Evolutionary conservation across 345 rosid species (phyloP).

Genomic region (Clausena lansium): DNA sequence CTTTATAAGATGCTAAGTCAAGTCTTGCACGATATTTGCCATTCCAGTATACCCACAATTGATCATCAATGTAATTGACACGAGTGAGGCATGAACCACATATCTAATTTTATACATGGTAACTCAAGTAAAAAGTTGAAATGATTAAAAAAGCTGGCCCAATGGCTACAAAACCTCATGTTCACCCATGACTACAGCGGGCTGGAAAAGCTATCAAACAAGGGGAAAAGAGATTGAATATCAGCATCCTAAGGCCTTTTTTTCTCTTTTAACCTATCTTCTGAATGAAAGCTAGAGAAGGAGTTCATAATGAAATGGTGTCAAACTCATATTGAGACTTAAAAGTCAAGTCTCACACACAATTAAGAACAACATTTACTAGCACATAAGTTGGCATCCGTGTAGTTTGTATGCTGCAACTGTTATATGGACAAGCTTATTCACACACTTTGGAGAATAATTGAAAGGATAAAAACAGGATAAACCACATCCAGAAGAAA

Average conservation of each 20-base stretch:
- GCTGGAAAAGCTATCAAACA: neutral
- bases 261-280: neutral
- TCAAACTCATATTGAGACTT: neutral
- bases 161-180: neutral
- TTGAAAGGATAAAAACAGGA: neutral
- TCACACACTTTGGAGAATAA: neutral
- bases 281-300: neutral
- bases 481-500: constrained; percentile 2
- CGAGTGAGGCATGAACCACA: neutral
- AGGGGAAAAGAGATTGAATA: neutral
- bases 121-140: neutral
- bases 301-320: neutral
- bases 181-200: neutral
- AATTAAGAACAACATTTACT: neutral
- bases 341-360: neutral
- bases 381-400: neutral
- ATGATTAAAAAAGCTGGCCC: neutral
- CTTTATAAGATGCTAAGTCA: constrained; percentile 3
- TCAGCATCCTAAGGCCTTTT: neutral
- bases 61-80: neutral
- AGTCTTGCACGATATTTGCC: neutral
- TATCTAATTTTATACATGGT: neutral
- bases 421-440: neutral
- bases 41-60: neutral
- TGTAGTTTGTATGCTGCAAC: neutral